Conservation (phyloP, 139 green algal genomes). For the Trebouxia sp. region DNA sequence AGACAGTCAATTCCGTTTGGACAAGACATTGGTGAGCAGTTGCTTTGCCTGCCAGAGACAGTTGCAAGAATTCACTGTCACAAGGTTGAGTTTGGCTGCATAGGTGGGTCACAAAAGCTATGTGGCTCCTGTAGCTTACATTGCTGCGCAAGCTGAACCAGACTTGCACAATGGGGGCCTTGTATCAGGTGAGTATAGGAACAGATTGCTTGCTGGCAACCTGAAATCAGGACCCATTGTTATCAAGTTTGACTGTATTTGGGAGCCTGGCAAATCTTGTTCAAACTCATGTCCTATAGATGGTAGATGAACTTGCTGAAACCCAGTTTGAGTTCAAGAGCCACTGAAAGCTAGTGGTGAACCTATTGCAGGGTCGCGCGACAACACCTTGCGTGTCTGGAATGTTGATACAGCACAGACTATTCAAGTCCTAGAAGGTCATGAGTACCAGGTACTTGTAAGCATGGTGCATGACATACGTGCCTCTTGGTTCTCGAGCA, state of each 20-base stretch:
- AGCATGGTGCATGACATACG: background rate
- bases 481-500: no score
- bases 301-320: no score
- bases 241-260: no score
- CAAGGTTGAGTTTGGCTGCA: background rate
- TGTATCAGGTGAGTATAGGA: conserved; percentile 10
- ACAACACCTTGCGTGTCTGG: conserved; percentile 85
- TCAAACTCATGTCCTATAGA: no score
- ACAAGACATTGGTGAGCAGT: conserved; percentile 40
- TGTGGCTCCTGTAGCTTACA: conserved; percentile 70
- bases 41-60: background rate
- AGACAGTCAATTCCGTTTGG: conserved; percentile 30
- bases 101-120: conserved; percentile 85
- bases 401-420: conserved; percentile 49
- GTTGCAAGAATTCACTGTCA: background rate
- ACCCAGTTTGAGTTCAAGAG: no score
- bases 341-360: no score
- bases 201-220: no score
- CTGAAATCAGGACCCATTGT: no score
- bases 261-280: no score
- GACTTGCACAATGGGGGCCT: background rate
- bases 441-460: conserved; percentile 76
- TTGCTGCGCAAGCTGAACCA: background rate
- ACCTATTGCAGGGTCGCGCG: conserved; percentile 76
- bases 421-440: conserved; percentile 63